These are phyloP conservation scores for Aureobasidium sp. DNA, from an alignment of 2,329 filamentous ascomycete species.

Conservation along the genomic window DNA sequence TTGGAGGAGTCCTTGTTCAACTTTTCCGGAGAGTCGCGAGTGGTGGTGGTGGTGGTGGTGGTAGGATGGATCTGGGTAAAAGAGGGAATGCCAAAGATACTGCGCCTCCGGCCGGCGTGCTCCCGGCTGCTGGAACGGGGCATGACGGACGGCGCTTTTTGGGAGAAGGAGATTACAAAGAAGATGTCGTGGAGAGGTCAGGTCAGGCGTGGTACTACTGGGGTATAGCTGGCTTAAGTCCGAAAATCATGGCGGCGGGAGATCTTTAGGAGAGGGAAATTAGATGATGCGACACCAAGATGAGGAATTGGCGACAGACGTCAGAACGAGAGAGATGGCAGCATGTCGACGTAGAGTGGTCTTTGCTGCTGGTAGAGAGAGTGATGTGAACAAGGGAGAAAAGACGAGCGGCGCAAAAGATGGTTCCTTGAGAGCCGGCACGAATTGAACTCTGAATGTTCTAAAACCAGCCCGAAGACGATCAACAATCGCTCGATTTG, in stretches of 20 bases:
- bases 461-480: background rate
- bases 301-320: background rate
- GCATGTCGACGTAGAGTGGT: background rate
- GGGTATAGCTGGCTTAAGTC: conserved; percentile 7
- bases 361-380: background rate
- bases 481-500: conserved; percentile 2
- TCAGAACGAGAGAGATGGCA: background rate
- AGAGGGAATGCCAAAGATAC: conserved; percentile 25
- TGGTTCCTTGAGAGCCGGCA: background rate
- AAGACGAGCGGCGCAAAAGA: background rate
- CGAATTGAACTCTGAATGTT: background rate
- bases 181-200: background rate
- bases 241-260: conserved; percentile 2
- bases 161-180: background rate
- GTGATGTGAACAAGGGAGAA: background rate
- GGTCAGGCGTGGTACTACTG: background rate
- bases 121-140: conserved; percentile 13
- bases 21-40: background rate
- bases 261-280: conserved; percentile 3
- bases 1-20: conserved; percentile 24
- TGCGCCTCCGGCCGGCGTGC: conserved; percentile 19
- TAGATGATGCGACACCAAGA: background rate
- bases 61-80: conserved; percentile 20
- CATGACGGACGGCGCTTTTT: conserved; percentile 8
- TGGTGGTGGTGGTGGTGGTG: conserved; percentile 13